Evolutionary conservation across 2,329 filamentous ascomycete genomes (phyloP).

Genomic region (Tolypocladium nubicola): DNA sequence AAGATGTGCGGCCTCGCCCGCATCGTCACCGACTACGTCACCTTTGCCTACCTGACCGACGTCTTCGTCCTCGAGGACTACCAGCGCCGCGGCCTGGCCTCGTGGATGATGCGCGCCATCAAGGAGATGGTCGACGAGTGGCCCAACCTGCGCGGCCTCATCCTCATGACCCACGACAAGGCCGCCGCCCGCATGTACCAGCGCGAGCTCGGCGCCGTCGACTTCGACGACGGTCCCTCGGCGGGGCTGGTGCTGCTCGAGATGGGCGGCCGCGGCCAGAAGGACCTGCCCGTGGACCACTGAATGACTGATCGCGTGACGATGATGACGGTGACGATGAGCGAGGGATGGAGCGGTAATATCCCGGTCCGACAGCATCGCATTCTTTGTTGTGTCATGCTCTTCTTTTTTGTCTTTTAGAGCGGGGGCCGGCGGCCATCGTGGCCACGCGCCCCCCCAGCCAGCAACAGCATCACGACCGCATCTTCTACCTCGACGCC

Average conservation of each 20-base stretch:
- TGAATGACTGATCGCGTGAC: background rate
- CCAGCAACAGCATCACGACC: background rate
- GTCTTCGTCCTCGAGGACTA: constrained; percentile 52
- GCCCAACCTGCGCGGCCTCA: constrained; percentile 47
- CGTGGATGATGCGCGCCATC: constrained; percentile 52
- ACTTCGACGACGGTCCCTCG: constrained; percentile 30
- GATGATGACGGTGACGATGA: background rate
- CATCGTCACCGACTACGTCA: constrained; percentile 59
- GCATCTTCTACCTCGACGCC: constrained; percentile 5
- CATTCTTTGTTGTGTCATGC: background rate
- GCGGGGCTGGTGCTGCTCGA: constrained; percentile 29
- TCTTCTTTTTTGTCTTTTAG: background rate
- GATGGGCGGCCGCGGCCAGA: constrained; percentile 25
- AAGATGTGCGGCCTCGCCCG: constrained; percentile 33
- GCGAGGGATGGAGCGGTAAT: background rate
- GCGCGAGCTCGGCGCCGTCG: constrained; percentile 32
- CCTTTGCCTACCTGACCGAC: constrained; percentile 58
- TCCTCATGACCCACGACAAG: constrained; percentile 40
- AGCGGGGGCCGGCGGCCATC: background rate
- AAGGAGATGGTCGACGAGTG: constrained; percentile 45
- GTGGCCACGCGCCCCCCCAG: background rate
- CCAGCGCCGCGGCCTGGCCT: constrained; percentile 51
- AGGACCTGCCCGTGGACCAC: constrained; percentile 16
- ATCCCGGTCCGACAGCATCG: background rate
- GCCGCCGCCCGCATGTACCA: constrained; percentile 33